Evolutionary conservation across 805 yeast species (phyloP), one percentile per base, ranked within the genome.

Genomic region (Candida jianshihensis): DNA sequence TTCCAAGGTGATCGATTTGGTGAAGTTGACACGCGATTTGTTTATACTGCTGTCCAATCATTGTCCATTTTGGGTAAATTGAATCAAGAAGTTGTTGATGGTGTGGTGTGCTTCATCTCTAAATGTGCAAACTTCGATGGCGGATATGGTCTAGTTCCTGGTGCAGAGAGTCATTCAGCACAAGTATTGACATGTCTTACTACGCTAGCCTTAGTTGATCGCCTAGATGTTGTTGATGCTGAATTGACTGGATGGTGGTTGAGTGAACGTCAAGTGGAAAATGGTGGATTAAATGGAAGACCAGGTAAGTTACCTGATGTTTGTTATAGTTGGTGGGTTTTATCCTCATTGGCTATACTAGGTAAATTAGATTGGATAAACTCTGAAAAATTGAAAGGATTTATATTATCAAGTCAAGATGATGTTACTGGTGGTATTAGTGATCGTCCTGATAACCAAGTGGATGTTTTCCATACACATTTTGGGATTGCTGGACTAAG

Each of bases 321-420:
- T n/a, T 92, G 99, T 56, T 92, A 92, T 56, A 79, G 92, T 48
- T 92, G 97, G 96, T 92, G 99, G 99, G 95, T 88, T 9, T 57
- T 88, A 17, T 81, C 94, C 2, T 71, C 87, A 3, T 60, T 89
- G 39, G 71, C 82, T 0, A 78, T 86, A 26, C 64, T 90, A 16
- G 73, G 64, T 0, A 77, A 73, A 42, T 56, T 78, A 15, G 73
- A 83, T 44, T 88, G 95, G 88, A 81, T 92, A n/a, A 81, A 86
- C 51, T 67, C 65, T 20, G 68, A 61, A 5, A 75, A 71, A 47
- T 62, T 92, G 38, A 69, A 71, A 35, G 56, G 60, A 3, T 92
- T 88, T 52, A 88, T 92, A 5, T 59, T 90, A 27, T 52, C 57
- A 2, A 78, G 92, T 32, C 98, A 92, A 57, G 96, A 90, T 56